Conservation (phyloP, 192 early-diverging fungal species). For the Entomortierella lignicola region DNA sequence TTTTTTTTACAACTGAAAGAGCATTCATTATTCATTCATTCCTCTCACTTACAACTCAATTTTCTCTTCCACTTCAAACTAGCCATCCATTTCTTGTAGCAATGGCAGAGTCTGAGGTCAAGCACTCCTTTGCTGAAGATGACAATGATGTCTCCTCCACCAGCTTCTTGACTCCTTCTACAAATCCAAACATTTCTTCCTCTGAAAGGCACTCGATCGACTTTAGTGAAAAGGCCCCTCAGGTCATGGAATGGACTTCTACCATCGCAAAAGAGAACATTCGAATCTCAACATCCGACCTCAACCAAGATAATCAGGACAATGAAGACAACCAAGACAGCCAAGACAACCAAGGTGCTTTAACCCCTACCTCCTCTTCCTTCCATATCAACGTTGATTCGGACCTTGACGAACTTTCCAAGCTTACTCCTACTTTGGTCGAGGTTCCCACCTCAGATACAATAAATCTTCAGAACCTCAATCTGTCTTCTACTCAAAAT, state of each 20-base stretch:
- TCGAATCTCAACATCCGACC: slow-evolving; percentile 18
- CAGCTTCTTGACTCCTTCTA: slow-evolving; percentile 48
- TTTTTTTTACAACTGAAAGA: no score
- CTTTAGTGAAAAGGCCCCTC: slow-evolving; percentile 46
- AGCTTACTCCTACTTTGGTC: slow-evolving; percentile 34
- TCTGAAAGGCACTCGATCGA: slow-evolving; percentile 45
- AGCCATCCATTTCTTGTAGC: not conserved
- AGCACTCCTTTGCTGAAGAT: slow-evolving; percentile 8
- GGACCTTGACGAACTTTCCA: slow-evolving; percentile 44
- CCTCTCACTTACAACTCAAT: not conserved
- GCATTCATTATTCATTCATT: not conserved
- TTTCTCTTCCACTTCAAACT: no score
- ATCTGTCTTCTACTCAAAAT: slow-evolving; percentile 14
- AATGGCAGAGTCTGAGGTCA: slow-evolving; percentile 15
- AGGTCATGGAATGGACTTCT: slow-evolving; percentile 54
- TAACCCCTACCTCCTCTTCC: slow-evolving; percentile 25
- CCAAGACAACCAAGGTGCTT: slow-evolving; percentile 3
- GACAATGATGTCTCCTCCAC: slow-evolving; percentile 18
- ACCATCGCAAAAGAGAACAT: slow-evolving; percentile 21
- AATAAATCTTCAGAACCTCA: slow-evolving; percentile 21
- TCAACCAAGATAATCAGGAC: not conserved
- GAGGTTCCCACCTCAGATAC: slow-evolving; percentile 47
- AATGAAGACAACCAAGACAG: not conserved
- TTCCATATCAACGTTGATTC: slow-evolving; percentile 13
- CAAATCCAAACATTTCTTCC: slow-evolving; percentile 23